Conservation (phyloP, 495 filamentous ascomycete genomes). For the Penicillium arizonense region DNA sequence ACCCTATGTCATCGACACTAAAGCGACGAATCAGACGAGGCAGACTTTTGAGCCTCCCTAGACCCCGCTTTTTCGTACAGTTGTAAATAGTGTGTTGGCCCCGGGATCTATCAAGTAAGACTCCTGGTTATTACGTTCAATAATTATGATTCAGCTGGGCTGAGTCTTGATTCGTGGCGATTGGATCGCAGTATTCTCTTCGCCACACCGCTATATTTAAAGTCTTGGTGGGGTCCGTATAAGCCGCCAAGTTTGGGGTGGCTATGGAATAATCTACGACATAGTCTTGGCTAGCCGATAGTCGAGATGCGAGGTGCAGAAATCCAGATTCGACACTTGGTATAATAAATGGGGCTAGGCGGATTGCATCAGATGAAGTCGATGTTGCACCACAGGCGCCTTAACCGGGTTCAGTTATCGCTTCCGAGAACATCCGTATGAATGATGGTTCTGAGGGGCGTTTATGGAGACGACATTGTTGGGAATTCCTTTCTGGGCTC, state of each 20-base stretch:
- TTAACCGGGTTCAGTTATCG: too few relatives aligned
- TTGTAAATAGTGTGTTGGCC: background rate
- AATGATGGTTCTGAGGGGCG: too few relatives aligned
- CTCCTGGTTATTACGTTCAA: background rate
- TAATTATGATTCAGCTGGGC: background rate
- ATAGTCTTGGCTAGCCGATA: too few relatives aligned
- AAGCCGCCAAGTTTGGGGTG: background rate
- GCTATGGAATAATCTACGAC: background rate
- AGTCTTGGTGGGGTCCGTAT: background rate
- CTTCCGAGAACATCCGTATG: too few relatives aligned
- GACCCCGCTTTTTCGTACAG: background rate
- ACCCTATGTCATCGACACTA: slow-evolving; percentile 3
- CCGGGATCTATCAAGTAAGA: background rate
- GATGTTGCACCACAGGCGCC: too few relatives aligned
- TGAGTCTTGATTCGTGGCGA: background rate
- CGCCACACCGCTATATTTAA: slow-evolving; percentile 3
- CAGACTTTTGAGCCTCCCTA: background rate
- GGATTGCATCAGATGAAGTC: too few relatives aligned
- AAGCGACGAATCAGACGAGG: background rate
- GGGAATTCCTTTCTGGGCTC: too few relatives aligned
- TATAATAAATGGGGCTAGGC: too few relatives aligned
- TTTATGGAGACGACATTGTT: too few relatives aligned
- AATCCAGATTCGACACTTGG: too few relatives aligned
- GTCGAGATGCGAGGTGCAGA: too few relatives aligned
- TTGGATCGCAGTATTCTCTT: background rate